Evolutionary conservation across 495 filamentous ascomycete genomes (phyloP).

Genomic region (Xylona heveae): DNA sequence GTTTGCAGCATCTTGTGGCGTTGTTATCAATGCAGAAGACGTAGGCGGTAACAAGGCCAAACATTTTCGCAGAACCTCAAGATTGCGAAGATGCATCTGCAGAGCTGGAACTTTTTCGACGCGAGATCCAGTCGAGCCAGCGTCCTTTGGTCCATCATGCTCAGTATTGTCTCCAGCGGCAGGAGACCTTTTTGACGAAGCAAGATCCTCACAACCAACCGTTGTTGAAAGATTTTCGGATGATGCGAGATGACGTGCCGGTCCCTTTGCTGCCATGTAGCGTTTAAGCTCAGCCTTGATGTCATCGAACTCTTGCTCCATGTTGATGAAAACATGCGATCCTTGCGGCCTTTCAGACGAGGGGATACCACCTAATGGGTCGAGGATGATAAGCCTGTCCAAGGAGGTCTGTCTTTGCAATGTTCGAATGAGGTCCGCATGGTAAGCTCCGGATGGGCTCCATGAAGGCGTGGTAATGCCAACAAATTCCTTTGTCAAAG

Average conservation of each 20-base stretch:
- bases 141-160: not conserved
- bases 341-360: conserved; percentile 38
- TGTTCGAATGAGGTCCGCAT: conserved; percentile 24
- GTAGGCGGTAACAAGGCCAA: conserved; percentile 64
- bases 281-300: conserved; percentile 39
- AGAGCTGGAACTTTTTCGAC: conserved; percentile 3
- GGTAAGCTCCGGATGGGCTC: conserved; percentile 17
- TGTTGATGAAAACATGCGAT: conserved; percentile 81
- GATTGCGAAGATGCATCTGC: conserved; percentile 43
- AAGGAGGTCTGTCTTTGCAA: conserved; percentile 38
- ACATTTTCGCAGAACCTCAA: conserved; percentile 41
- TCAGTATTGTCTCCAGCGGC: too few species aligned
- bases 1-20: conserved; percentile 59
- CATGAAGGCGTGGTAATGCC: too few species aligned
- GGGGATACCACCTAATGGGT: conserved; percentile 76
- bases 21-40: conserved; percentile 74
- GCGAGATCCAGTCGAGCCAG: conserved; percentile 3
- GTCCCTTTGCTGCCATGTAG: not conserved
- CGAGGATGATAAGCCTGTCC: conserved; percentile 76
- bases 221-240: conserved; percentile 1
- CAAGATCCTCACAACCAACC: too few species aligned
- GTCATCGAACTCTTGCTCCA: conserved; percentile 68
- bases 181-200: too few species aligned
- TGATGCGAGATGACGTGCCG: not conserved
- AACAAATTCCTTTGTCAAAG: conserved; percentile 51